A percentile compares a stretch with the other conserved stretches of the same genome.
Conservation (phyloP, 805 yeast genomes). For the Pichia scutulata region DNA sequence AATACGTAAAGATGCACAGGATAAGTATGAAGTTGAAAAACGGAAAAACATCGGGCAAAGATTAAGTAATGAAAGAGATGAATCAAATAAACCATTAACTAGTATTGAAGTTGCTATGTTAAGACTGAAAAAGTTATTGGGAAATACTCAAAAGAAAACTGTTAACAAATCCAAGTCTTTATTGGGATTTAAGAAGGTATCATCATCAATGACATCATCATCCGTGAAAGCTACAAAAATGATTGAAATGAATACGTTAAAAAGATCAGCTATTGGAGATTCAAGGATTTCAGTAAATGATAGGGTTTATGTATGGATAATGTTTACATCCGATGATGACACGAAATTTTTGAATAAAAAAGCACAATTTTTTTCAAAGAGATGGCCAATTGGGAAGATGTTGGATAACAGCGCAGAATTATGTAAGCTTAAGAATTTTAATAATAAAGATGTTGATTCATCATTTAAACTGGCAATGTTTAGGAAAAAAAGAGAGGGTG, state of each 20-base stretch:
- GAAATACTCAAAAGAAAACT: neutral
- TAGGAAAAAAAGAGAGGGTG: slow-evolving; percentile 24
- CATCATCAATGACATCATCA: neutral
- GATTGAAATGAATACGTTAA: slow-evolving; percentile 33
- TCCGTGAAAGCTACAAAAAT: slow-evolving; percentile 12
- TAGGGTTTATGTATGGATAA: slow-evolving; percentile 43
- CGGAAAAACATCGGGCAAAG: slow-evolving; percentile 10
- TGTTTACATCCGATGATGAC: slow-evolving; percentile 30
- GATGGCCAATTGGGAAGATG: slow-evolving; percentile 55
- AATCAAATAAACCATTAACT: slow-evolving; percentile 5
- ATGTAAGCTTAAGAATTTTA: slow-evolving; percentile 40
- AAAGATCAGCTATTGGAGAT: slow-evolving; percentile 47
- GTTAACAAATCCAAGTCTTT: neutral
- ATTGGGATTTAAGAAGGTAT: neutral
- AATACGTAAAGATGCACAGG: slow-evolving; percentile 32
- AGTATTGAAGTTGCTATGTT: slow-evolving; percentile 13
- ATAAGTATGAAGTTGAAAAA: slow-evolving; percentile 8
- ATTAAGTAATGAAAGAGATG: slow-evolving; percentile 3
- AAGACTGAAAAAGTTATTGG: slow-evolving; percentile 10
- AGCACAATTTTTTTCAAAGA: slow-evolving; percentile 40
- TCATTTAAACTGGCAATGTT: slow-evolving; percentile 42
- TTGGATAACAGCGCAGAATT: slow-evolving; percentile 45
- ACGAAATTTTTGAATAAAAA: slow-evolving; percentile 1
- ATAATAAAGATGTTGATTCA: slow-evolving; percentile 37
- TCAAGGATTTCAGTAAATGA: slow-evolving; percentile 34